These are phyloP conservation scores for Macrolepiota fuliginosa DNA, from an alignment of 768 basidiomycete genomes.

Conservation along the genomic window DNA sequence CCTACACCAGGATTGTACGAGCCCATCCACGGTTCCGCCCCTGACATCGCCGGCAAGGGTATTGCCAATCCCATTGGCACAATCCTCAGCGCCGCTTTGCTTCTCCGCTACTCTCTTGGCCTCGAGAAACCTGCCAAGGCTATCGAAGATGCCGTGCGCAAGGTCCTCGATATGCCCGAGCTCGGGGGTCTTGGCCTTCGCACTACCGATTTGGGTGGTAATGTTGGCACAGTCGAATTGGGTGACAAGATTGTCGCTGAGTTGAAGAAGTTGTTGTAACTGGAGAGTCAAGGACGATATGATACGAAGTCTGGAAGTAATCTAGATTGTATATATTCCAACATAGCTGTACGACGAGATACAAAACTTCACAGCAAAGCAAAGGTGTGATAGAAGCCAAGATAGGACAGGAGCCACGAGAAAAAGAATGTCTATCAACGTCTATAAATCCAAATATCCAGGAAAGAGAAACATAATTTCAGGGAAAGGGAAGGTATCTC, in stretches of 20 bases:
- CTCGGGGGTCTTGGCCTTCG: conserved; percentile 75
- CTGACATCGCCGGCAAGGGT: conserved; percentile 89
- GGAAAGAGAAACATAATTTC: neutral
- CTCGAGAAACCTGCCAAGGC: conserved; percentile 19
- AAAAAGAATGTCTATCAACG: neutral
- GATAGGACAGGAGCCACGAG: neutral
- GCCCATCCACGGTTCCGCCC: conserved; percentile 94
- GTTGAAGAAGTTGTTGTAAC: neutral
- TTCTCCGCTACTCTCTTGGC: conserved; percentile 77
- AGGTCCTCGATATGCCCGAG: conserved; percentile 72
- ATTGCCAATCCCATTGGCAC: conserved; percentile 96
- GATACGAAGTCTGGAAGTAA: neutral
- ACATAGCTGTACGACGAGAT: neutral
- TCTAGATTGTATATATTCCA: neutral
- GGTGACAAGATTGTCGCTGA: neutral
- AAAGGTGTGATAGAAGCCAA: neutral
- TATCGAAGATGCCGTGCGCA: conserved; percentile 89
- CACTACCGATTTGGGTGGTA: conserved; percentile 76
- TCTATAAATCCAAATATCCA: neutral
- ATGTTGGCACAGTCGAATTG: conserved; percentile 44
- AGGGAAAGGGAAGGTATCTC: neutral
- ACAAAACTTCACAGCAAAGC: neutral
- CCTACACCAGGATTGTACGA: conserved; percentile 91
- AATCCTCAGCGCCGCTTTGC: conserved; percentile 91
- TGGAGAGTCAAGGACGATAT: neutral